Base-by-base conservation (phyloP, 176 grass and related monocot genomes). In the Juncus effusus region DNA sequence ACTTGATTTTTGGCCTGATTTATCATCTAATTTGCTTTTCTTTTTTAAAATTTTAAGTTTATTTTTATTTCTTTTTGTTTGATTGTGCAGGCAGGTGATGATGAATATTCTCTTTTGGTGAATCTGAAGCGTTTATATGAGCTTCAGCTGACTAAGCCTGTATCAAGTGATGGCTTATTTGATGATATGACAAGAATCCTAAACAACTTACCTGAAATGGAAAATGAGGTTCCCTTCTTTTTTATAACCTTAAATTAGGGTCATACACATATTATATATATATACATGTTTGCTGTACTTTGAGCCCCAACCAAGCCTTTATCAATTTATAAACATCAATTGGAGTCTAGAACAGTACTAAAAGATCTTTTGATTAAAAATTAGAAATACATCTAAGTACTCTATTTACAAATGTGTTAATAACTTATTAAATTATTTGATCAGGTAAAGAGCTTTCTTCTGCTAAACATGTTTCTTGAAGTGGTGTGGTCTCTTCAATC, bases 71-170 rank as follows among this genome's bases (percentile, higher is more conserved):
- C 50, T 41, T 10, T 47, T 69, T 63, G 15, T 40, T 69, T 10
- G 9, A 38, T 40, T 54, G 83, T 78, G 54, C 82, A 97, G 94
- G 85, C 88, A 53, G 94, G 94, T 41, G 94, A 88, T 69, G 94
- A 97, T 92, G 94, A 97, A 77, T 97, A 97, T 77, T 92, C 94
- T 12, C 88, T 97, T 80, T 77, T 97, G 80, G 94, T 97, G 63
- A 97, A 97, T 80, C 81, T 97, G 75, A 97, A 97, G 61, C 53
- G 94, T 47, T 72, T 97, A 75, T 88, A 97, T 75, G 94, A 92
- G 81, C 80, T 97, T 80, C 94, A 92, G 55, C 64, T 97, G 60
- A 82, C 82, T 68, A 97, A 89, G 79, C 42, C 74, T 80, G 77
- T 97, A 42, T 64, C 67, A 37, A 78, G 72, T 63, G 80, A 92